Evolutionary conservation across 2,329 filamentous ascomycete species (phyloP), one percentile per base, ranked within the genome.

Genomic region (Trichoderma atroviride): DNA sequence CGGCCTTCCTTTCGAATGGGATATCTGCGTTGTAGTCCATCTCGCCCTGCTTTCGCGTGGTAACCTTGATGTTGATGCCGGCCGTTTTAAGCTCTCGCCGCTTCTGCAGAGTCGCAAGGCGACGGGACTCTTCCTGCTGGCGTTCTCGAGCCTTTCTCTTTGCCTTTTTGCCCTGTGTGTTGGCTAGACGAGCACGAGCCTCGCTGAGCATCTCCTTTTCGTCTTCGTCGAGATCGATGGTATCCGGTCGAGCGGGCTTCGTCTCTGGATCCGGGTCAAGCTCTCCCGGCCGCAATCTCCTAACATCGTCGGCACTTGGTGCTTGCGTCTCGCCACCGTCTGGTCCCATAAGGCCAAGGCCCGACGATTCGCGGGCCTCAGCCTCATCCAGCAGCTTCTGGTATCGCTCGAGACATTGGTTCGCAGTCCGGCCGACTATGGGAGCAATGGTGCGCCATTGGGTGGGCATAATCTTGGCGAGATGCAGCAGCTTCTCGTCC

Each of bases 1-100:
- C 91, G 0, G 96, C 91, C 72, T 92, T 92, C 81, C 96, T 97
- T 80, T 99, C 96, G 73, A 99, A 98, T 0, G 96, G 96, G 73
- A 99, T 97, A 75, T 99, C 96, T 75, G 96, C 96, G 80, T 99
- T 99, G 84, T 99, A 99, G 81, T 99, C 96, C 93, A 99, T 99
- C 83, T 98, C 91, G 0, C 96, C 96, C 84, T 93, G 90, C 84
- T 98, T 98, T 71, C 92, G 89, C 16, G 92, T 96, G 3, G 90
- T 89, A 69, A 98, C 90, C 81, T 98, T 99, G 83, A 98, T 94
- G 79, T 99, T 99, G 82, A 99, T 98, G 59, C 96, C 96, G 1
- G 96, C 94, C 78, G 94, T 96, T 83, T 99, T 99, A 73, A 99
- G 88, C 82, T 99, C 96, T 74, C 96, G 89, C 50, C 96, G 89